Conservation (phyloP, 495 filamentous ascomycete species). For the Hypomontagnella submonticulosa region DNA sequence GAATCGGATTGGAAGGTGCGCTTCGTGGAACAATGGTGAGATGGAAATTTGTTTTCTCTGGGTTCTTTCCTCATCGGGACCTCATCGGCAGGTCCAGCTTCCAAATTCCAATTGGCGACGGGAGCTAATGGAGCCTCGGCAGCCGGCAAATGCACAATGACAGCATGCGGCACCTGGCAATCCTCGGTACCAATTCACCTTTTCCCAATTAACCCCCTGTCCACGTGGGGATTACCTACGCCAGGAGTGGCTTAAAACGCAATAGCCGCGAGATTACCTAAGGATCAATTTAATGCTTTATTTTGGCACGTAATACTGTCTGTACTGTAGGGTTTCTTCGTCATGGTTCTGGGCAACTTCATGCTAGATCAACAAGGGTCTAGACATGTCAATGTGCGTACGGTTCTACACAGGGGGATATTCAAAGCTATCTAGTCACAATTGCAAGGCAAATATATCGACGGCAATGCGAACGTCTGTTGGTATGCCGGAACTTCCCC, state of each 20-base stretch:
- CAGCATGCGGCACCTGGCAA: slow-evolving; percentile 13
- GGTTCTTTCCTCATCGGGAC: slow-evolving; percentile 24
- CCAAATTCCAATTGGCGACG: slow-evolving; percentile 10
- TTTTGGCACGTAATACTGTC: neutral
- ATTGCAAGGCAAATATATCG: neutral
- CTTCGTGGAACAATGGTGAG: slow-evolving; percentile 20
- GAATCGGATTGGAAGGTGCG: slow-evolving; percentile 33
- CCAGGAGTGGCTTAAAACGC: slow-evolving; percentile 33
- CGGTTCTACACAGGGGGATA: too few relatives aligned
- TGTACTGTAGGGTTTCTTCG: neutral
- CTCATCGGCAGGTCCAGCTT: slow-evolving; percentile 14
- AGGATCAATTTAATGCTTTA: slow-evolving; percentile 16
- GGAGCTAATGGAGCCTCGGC: slow-evolving; percentile 8
- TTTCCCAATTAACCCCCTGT: slow-evolving; percentile 13
- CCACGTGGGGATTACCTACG: slow-evolving; percentile 37
- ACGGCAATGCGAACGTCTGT: slow-evolving; percentile 19
- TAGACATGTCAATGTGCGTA: too few relatives aligned
- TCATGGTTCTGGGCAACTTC: neutral
- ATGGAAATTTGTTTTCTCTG: slow-evolving; percentile 28
- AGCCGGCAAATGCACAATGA: slow-evolving; percentile 22
- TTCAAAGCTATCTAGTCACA: neutral
- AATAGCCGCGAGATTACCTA: slow-evolving; percentile 20
- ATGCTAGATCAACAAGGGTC: too few relatives aligned
- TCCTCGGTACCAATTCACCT: neutral
- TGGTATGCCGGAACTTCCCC: slow-evolving; percentile 24